Percentiles rank a stretch among this genome's conserved stretches.
Evolutionary conservation across 345 rosid genomes (phyloP).

Genomic region (Rhizophora mangle): DNA sequence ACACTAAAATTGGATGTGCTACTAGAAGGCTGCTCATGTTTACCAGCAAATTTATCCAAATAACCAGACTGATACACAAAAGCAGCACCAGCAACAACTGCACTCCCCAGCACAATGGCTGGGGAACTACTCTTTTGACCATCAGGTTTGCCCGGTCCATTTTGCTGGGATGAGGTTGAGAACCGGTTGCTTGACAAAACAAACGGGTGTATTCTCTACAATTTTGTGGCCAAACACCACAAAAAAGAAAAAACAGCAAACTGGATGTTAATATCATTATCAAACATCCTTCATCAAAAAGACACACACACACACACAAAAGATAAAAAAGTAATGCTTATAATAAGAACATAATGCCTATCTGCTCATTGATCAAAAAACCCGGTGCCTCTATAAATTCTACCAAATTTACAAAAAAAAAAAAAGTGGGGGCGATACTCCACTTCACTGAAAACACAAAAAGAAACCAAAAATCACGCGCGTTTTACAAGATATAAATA

Average conservation of each 20-base stretch:
- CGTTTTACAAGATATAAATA: neutral
- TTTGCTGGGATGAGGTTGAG: slow-evolving; percentile 45
- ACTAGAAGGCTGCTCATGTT: slow-evolving; percentile 27
- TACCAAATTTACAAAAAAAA: too few relatives aligned
- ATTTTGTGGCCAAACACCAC: neutral
- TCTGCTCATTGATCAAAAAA: neutral
- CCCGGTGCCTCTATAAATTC: too few relatives aligned
- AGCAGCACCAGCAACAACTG: slow-evolving; percentile 43
- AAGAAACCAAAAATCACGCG: too few relatives aligned
- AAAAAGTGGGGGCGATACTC: too few relatives aligned
- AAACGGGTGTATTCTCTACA: slow-evolving; percentile 37
- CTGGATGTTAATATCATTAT: neutral
- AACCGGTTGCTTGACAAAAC: slow-evolving; percentile 48
- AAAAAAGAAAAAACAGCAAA: slow-evolving; percentile 4
- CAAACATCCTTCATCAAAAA: neutral
- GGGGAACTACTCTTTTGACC: slow-evolving; percentile 40
- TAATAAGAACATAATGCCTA: neutral
- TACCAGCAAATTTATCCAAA: slow-evolving; percentile 47
- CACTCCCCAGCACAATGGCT: slow-evolving; percentile 47
- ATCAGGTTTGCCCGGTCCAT: slow-evolving; percentile 46
- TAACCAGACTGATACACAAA: slow-evolving; percentile 58
- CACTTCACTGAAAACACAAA: too few relatives aligned
- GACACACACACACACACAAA: too few relatives aligned
- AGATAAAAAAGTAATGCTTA: neutral
- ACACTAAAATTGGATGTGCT: slow-evolving; percentile 24